phyloP scores from a whole-genome alignment of 257 asterid genomes.

The Cinchona pubescens region DNA sequence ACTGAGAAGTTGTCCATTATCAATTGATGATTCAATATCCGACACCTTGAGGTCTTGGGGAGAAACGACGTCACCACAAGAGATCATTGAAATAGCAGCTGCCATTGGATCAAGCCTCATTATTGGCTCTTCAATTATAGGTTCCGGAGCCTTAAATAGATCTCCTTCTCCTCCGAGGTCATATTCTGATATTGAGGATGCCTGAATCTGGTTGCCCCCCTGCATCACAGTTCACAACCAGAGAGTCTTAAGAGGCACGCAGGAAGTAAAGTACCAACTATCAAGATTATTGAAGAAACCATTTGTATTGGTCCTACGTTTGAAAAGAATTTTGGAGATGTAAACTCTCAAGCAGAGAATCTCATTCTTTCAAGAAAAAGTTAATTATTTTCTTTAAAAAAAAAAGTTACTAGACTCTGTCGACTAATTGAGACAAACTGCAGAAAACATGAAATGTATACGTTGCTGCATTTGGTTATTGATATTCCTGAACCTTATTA shows the following conservation, averaged over 20 bases:
- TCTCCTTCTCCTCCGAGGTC: constrained; percentile 85
- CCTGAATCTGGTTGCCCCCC: constrained; percentile 43
- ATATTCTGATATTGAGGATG: constrained; percentile 55
- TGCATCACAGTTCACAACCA: constrained; percentile 24
- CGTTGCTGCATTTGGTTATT: neutral
- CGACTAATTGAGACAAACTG: constrained; percentile 2
- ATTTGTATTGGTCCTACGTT: neutral
- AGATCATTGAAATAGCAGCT: constrained; percentile 79
- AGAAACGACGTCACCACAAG: constrained; percentile 64
- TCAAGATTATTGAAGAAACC: neutral
- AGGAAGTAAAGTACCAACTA: constrained; percentile 9
- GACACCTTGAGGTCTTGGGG: constrained; percentile 62
- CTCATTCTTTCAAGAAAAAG: neutral
- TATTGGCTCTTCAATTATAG: constrained; percentile 58
- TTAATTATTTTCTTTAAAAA: neutral
- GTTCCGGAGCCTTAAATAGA: constrained; percentile 79
- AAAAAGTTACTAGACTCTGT: neutral
- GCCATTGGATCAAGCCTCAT: constrained; percentile 73
- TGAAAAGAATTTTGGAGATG: neutral
- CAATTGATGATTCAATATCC: constrained; percentile 63
- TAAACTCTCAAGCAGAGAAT: constrained; percentile 1
- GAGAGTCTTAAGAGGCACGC: constrained; percentile 1
- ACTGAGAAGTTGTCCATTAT: constrained; percentile 66
- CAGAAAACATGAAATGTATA: neutral
- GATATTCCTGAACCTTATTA: neutral